Evolutionary conservation across 257 asterid species (phyloP), one percentile per base, ranked within the genome.

Genomic region (Rubia yunnanensis): DNA sequence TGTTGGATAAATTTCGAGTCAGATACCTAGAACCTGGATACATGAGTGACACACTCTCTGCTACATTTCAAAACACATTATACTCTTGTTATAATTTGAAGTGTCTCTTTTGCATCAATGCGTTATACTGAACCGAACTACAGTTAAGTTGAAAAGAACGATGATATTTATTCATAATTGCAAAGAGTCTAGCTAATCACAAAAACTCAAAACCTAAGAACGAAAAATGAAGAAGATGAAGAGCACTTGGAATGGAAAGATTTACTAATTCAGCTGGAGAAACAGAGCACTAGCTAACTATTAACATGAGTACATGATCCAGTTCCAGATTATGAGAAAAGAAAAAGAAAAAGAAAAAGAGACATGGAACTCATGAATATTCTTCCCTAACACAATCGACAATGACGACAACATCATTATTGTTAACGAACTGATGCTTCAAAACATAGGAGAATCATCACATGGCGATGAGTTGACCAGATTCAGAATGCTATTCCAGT

Each of bases 401-500:
- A 53, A 38, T 54, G 57, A 38, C 24, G 20, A 14, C 22, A 38
- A 20, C 30, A 48, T n/a, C 31, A 20, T 26, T 50, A 15, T 63
- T 30, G 56, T 26, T n/a, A 44, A 18, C 38, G 6, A 13, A 55
- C 31, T 55, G 5, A 1, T 13, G 36, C 32, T 22, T 64, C 57
- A 80, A 66, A 83, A 78, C 75, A 84, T 48, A 3, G 84, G 67
- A 44, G 68, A 85, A 84, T 87, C 85, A 84, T 87, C 85, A 24
- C 89, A 82, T 0, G 92, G 90, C 17, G 97, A 84, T 50, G 88
- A 80, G 65, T 90, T 69, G 66, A 85, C 95, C 82, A 90, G 72
- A 75, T 84, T 80, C 27, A 90, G 86, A 73, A 90, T 87, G 76
- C 87, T 87, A 65, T 85, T 86, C 97, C 97, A 90, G 67, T 90